Conservation (phyloP, 2,329 filamentous ascomycete species). For the Phialophora verrucosa region DNA sequence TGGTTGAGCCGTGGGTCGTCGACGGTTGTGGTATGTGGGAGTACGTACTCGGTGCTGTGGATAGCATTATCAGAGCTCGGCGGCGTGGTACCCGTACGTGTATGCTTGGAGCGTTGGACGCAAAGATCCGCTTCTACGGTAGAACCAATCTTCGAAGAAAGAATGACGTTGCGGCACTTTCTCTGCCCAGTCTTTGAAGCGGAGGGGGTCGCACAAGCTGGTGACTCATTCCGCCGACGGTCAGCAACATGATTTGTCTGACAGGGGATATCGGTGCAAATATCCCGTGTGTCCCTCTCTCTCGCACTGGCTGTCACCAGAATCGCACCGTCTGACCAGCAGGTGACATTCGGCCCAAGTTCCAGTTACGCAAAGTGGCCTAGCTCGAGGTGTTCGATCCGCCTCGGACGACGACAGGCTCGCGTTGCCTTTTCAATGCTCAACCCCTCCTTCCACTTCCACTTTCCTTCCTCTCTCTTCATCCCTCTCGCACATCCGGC, state of each 20-base stretch:
- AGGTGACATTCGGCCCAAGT: constrained; percentile 7
- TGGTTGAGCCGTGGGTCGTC: not conserved
- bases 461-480: constrained; percentile 19
- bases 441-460: constrained; percentile 17
- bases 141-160: not conserved
- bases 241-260: not conserved
- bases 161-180: not conserved
- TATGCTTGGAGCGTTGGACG: not conserved
- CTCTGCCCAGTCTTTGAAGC: not conserved
- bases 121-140: not conserved
- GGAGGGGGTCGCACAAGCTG: no score
- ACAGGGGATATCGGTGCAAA: not conserved
- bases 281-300: no score
- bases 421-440: constrained; percentile 10
- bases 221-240: not conserved
- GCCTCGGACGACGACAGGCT: constrained; percentile 17
- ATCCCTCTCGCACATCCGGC: constrained; percentile 14
- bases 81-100: no score
- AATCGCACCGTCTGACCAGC: not conserved
- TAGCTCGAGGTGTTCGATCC: constrained; percentile 24
- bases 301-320: no score
- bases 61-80: not conserved
- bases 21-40: constrained; percentile 25
- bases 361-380: constrained; percentile 25
- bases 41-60: not conserved